Conservation (phyloP, 768 basidiomycete genomes). For the Serendipita vermifera region DNA sequence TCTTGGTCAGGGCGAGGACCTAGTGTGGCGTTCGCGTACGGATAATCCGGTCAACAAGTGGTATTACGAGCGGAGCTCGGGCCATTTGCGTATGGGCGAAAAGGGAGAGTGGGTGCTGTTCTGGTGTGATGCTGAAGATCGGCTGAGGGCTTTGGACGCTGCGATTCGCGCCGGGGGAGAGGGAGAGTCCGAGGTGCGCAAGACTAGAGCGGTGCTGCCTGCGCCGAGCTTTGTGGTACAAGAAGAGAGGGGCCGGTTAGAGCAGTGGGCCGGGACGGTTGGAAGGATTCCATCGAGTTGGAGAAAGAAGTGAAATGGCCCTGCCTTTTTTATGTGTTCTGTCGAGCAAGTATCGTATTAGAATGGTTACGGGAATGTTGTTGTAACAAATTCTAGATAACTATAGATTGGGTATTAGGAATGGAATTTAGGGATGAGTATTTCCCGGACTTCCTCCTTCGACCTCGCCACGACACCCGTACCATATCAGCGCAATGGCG, state of each 20-base stretch:
- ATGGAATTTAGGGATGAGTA: too few species aligned
- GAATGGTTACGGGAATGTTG: too few species aligned
- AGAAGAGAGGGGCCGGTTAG: conserved; percentile 63
- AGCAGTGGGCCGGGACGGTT: conserved; percentile 54
- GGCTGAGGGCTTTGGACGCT: conserved; percentile 32
- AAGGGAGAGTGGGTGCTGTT: conserved; percentile 78
- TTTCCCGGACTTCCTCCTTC: too few species aligned
- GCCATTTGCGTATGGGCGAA: conserved; percentile 56
- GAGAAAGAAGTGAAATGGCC: conserved; percentile 28
- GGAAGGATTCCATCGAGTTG: conserved; percentile 67
- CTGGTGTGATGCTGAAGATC: conserved; percentile 96
- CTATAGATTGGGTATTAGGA: too few species aligned
- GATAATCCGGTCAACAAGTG: conserved; percentile 98
- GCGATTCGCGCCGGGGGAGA: conserved; percentile 19
- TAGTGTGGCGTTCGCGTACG: conserved; percentile 88
- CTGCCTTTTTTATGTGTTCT: too few species aligned
- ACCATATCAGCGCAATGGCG: conserved; percentile 11
- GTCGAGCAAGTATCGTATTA: too few species aligned
- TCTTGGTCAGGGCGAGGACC: conserved; percentile 76
- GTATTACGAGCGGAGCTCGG: conserved; percentile 95
- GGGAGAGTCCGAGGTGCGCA: conserved; percentile 40
- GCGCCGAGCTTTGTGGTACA: conserved; percentile 60
- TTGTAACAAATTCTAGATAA: too few species aligned
- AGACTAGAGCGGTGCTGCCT: conserved; percentile 27
- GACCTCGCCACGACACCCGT: neutral